phyloP scores from a whole-genome alignment of 208 protist genomes.

The Trypanosomatidae sp. region DNA sequence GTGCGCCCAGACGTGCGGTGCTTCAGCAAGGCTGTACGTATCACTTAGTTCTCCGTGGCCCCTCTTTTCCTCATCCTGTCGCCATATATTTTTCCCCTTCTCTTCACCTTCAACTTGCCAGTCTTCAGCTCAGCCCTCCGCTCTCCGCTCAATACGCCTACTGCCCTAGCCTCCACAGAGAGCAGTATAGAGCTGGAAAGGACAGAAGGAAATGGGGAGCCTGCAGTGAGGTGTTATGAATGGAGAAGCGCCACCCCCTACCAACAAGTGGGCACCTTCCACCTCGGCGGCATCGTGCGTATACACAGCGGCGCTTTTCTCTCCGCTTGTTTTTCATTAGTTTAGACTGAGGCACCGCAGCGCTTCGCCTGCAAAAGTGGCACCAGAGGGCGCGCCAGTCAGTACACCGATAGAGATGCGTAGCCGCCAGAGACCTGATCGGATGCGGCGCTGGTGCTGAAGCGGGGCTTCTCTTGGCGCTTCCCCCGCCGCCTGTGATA shows the following conservation, averaged over 20 bases:
- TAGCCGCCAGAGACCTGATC: background rate
- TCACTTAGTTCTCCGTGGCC: background rate
- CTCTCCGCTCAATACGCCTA: background rate
- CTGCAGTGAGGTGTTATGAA: background rate
- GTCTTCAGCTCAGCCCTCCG: background rate
- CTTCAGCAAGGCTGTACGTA: background rate
- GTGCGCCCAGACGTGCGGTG: background rate
- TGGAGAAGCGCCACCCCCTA: background rate
- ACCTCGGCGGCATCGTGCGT: background rate
- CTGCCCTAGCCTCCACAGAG: background rate
- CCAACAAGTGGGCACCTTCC: background rate
- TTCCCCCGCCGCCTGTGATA: slow-evolving; percentile 7
- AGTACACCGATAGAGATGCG: background rate
- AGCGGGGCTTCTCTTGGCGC: background rate
- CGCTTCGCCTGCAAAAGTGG: background rate
- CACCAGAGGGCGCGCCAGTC: background rate
- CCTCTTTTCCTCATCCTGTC: background rate
- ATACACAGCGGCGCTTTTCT: background rate
- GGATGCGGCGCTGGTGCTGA: background rate
- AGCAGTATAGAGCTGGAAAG: background rate
- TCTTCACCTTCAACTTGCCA: background rate
- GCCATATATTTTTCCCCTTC: background rate
- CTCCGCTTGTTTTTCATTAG: too few species aligned
- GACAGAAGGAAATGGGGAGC: background rate
- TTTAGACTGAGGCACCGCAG: background rate